A percentile compares a stretch with the other conserved stretches of the same genome.
Conservation (phyloP, 192 early-diverging fungal species). For the Pecoramyces ruminantium region DNA sequence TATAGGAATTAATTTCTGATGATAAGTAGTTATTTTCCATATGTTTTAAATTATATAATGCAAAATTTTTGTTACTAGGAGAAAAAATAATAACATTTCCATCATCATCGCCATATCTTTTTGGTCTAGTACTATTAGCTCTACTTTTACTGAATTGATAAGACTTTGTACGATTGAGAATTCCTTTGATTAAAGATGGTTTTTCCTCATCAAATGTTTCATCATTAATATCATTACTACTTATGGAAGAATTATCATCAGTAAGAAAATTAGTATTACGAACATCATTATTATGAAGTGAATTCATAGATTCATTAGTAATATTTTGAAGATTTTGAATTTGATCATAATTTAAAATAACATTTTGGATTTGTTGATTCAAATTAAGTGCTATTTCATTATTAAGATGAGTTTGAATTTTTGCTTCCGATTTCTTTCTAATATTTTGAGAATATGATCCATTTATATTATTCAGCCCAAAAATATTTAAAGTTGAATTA, state of each 20-base stretch:
- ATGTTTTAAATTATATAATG: not conserved
- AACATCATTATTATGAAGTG: not conserved
- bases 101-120: not conserved
- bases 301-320: not conserved
- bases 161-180: not conserved
- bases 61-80: not conserved
- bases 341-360: not conserved
- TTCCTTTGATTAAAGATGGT: not conserved
- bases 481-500: not conserved
- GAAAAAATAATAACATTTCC: not conserved
- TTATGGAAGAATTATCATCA: not conserved
- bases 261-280: not conserved
- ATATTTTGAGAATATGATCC: not conserved
- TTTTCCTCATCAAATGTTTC: not conserved
- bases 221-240: not conserved
- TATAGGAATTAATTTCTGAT: no score
- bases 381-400: not conserved
- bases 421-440: not conserved
- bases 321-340: not conserved
- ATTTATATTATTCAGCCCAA: not conserved
- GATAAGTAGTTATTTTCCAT: not conserved
- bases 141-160: not conserved
- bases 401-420: not conserved
- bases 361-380: not conserved
- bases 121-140: not conserved